phyloP scores from a whole-genome alignment of 768 basidiomycete genomes.

The Clitopilus passeckerianus region DNA sequence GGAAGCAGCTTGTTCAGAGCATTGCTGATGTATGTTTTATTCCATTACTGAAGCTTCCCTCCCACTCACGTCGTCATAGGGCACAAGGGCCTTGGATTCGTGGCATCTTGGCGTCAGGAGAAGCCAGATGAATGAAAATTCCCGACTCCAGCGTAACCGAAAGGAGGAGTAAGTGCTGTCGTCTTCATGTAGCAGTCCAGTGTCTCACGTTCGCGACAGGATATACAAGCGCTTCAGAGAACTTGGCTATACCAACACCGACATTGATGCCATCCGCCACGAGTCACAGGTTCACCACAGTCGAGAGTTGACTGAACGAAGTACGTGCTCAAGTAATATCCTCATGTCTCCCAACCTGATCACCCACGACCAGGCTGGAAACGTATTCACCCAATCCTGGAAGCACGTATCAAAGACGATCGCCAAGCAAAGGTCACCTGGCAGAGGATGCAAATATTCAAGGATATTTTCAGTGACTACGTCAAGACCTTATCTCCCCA shows the following conservation, averaged over 20 bases:
- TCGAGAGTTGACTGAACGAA: slow-evolving; percentile 18
- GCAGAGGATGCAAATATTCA: slow-evolving; percentile 4
- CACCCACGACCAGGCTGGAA: slow-evolving; percentile 15
- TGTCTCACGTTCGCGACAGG: not conserved
- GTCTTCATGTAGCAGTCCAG: not conserved
- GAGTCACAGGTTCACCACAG: not conserved
- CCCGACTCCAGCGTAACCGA: not conserved
- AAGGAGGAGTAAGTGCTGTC: not conserved
- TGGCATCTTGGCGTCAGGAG: not conserved
- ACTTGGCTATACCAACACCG: slow-evolving; percentile 13
- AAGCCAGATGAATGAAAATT: not conserved
- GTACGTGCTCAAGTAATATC: slow-evolving; percentile 11
- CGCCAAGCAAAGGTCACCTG: slow-evolving; percentile 5
- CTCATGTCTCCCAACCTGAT: not conserved
- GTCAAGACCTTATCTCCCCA: slow-evolving; percentile 10
- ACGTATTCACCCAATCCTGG: slow-evolving; percentile 14
- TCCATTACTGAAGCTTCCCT: not conserved
- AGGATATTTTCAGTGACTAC: slow-evolving; percentile 1
- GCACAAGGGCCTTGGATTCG: not conserved
- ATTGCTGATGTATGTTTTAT: slow-evolving; percentile 9
- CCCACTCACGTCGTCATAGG: not conserved
- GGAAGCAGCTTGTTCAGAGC: slow-evolving; percentile 6
- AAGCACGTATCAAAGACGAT: slow-evolving; percentile 4
- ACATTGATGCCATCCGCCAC: slow-evolving; percentile 3
- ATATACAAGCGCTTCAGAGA: not conserved